These are phyloP conservation scores for Ophidiomyces ophidiicola DNA, from an alignment of 2,329 filamentous ascomycete species.

Conservation along the genomic window DNA sequence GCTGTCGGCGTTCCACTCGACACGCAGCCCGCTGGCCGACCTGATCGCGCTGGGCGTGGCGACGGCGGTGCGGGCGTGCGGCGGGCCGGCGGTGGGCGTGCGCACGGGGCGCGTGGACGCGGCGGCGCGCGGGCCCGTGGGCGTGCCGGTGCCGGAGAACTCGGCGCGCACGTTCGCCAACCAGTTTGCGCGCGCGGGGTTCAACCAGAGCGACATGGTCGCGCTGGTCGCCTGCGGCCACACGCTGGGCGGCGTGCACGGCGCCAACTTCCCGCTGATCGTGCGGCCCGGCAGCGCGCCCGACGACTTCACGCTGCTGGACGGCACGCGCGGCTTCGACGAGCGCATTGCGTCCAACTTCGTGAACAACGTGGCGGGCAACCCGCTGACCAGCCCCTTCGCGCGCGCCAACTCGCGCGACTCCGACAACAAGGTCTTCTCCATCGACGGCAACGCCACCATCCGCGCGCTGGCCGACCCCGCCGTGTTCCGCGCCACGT, in stretches of 20 bases:
- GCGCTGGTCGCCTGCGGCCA: slow-evolving; percentile 12
- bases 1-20: slow-evolving; percentile 11
- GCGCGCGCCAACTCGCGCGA: slow-evolving; percentile 11
- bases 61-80: slow-evolving; percentile 13
- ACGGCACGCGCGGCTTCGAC: slow-evolving; percentile 9
- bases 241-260: slow-evolving; percentile 13
- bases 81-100: slow-evolving; percentile 12
- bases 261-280: slow-evolving; percentile 11
- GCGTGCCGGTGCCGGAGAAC: slow-evolving; percentile 13
- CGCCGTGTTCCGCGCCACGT: slow-evolving; percentile 6
- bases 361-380: slow-evolving; percentile 3
- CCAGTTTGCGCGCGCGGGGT: slow-evolving; percentile 13
- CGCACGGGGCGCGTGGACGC: slow-evolving; percentile 12
- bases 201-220: slow-evolving; percentile 13
- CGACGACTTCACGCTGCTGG: slow-evolving; percentile 12
- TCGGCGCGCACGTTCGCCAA: slow-evolving; percentile 13
- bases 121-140: slow-evolving; percentile 9
- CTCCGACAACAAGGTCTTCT: slow-evolving; percentile 13
- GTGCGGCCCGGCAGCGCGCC: slow-evolving; percentile 4
- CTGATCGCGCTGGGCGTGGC: slow-evolving; percentile 13
- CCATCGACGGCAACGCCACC: slow-evolving; percentile 11
- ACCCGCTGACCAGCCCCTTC: slow-evolving; percentile 7
- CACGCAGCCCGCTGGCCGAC: slow-evolving; percentile 13
- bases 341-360: slow-evolving; percentile 13
- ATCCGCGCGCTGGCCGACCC: slow-evolving; percentile 9